Evolutionary conservation across 2,329 filamentous ascomycete species (phyloP), one percentile per base, ranked within the genome.

Genomic region (Colletotrichum simmondsii): DNA sequence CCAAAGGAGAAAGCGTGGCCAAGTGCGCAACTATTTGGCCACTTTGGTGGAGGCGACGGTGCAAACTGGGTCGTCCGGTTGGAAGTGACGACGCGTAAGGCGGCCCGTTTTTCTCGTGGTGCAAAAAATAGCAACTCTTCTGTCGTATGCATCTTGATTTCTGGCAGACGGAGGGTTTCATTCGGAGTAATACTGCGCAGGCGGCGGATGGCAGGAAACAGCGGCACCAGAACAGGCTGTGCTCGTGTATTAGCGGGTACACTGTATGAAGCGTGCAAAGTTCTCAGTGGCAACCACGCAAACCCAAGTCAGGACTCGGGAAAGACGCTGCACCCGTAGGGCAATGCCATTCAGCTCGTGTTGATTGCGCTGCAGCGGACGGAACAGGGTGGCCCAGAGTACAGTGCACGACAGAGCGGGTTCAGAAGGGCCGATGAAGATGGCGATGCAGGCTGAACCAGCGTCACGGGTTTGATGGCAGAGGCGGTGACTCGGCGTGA

Each of bases 61-160:
- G 53, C 22, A 42, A 19, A 37, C 37, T 30, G 59, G 64, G 58
- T 46, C 46, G 46, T 56, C 57, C 32, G 35, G 24, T 37, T 28
- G 19, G 57, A 52, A 54, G 42, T 32, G 61, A 71, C 60, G 71
- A 73, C 71, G 71, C 71, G 71, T 73, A 71, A 73, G 59, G 46
- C 35, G 71, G 49, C 56, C 71, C 71, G 63, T 24, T 73, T 73
- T 70, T 64, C 46, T 42, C 54, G 61, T 32, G 71, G 46, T 70
- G 71, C 66, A 49, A 71, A 73, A 73, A 70, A 73, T 71, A 70
- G 66, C 61, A 71, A 53, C 54, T 56, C 49, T n/a, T 49, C 26
- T 42, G 60, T 53, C 37, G 61, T 30, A 59, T 26, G 46, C 30
- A 68, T 63, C 52, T 67, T 59, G 70, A 49, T 64, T 60, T 49